Conservation (phyloP, 2,329 filamentous ascomycete species). For the Phyllosticta paracitricarpa region DNA sequence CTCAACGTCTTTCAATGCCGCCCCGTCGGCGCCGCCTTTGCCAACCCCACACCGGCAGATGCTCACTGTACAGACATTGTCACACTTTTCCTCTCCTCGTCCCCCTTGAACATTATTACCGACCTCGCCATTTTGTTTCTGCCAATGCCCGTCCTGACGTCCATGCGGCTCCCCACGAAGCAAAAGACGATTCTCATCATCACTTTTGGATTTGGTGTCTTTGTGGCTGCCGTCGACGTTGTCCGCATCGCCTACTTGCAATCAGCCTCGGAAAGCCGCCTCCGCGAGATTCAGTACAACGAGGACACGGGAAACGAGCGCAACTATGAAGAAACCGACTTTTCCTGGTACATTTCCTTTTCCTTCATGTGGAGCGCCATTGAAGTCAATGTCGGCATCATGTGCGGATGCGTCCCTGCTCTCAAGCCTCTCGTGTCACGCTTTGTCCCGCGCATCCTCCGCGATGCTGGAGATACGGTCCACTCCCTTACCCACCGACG, state of each 20-base stretch:
- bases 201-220: constrained; percentile 79
- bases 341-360: constrained; percentile 64
- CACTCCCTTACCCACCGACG: constrained; percentile 18
- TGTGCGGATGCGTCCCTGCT: constrained; percentile 85
- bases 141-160: constrained; percentile 78
- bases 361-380: constrained; percentile 92
- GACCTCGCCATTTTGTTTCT: constrained; percentile 80
- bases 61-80: constrained; percentile 52
- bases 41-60: constrained; percentile 32
- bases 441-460: constrained; percentile 47
- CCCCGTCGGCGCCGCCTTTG: constrained; percentile 63
- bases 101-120: constrained; percentile 85
- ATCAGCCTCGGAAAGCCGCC: constrained; percentile 46
- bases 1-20: constrained; percentile 81
- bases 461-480: constrained; percentile 28
- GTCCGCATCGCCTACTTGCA: constrained; percentile 85
- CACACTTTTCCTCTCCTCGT: constrained; percentile 59
- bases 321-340: constrained; percentile 38
- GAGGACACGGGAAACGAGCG: constrained; percentile 22
- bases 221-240: constrained; percentile 80
- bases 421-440: constrained; percentile 73
- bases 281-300: constrained; percentile 31
- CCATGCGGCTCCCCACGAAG: constrained; percentile 71
- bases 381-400: constrained; percentile 83
- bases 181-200: constrained; percentile 82